Conservation (phyloP, 441 rosid species). For the Jatropha multifida region DNA sequence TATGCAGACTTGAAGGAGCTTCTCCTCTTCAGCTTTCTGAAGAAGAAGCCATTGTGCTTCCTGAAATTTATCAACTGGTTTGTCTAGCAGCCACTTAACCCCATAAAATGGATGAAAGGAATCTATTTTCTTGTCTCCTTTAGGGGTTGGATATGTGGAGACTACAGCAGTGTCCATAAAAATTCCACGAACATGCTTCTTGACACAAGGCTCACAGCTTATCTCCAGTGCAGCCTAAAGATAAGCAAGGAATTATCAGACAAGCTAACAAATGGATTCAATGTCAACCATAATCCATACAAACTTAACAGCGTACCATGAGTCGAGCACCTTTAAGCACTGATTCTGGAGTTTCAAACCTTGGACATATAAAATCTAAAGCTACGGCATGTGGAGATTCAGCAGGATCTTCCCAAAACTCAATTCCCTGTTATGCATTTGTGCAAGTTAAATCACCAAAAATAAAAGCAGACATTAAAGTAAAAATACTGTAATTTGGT, state of each 20-base stretch:
- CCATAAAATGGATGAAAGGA: conserved; percentile 68
- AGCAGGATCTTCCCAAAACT: conserved; percentile 67
- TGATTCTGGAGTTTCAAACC: conserved; percentile 69
- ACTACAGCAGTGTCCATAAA: conserved; percentile 72
- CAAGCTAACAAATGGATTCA: conserved; percentile 7
- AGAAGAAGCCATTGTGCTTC: conserved; percentile 90
- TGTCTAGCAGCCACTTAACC: conserved; percentile 80
- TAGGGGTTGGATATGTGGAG: conserved; percentile 71
- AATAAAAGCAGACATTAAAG: neutral
- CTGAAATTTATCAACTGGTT: conserved; percentile 70
- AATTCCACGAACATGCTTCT: conserved; percentile 58
- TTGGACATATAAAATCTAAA: conserved; percentile 59
- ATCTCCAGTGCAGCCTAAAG: conserved; percentile 79
- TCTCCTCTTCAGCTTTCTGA: conserved; percentile 90
- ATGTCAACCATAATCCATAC: conserved; percentile 9
- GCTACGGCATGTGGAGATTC: conserved; percentile 84
- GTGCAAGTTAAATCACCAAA: neutral
- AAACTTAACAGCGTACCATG: conserved; percentile 48
- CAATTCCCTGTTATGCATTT: conserved; percentile 55
- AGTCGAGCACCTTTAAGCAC: conserved; percentile 83
- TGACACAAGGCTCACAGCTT: conserved; percentile 73
- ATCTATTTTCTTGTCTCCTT: conserved; percentile 63
- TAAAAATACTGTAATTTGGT: neutral
- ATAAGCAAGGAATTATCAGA: neutral
- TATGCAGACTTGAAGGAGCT: conserved; percentile 70